Percentiles rank a stretch among this genome's conserved stretches.
Conservation (phyloP, 306 rosid species). For the Prinsepia uniflora region DNA sequence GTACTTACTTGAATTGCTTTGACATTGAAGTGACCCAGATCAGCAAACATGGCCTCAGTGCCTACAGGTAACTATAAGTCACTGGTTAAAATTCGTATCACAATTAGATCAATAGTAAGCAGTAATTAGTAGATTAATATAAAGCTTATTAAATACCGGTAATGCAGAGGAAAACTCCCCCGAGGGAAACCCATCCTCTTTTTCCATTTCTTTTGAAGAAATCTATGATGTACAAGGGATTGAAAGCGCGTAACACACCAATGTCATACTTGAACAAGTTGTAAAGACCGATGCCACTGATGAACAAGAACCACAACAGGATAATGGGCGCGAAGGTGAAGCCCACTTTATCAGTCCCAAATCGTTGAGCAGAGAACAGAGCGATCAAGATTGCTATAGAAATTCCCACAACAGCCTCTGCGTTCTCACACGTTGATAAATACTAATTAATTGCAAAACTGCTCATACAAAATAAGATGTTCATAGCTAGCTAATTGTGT, state of each 20-base stretch:
- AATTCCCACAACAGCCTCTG: conserved; percentile 53
- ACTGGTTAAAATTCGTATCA: background rate
- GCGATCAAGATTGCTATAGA: conserved; percentile 42
- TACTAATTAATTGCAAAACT: background rate
- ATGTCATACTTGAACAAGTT: conserved; percentile 50
- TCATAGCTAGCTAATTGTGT: too few species aligned
- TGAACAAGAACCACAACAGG: conserved; percentile 47
- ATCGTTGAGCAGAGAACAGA: conserved; percentile 42
- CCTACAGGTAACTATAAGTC: conserved; percentile 28
- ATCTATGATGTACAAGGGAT: conserved; percentile 41
- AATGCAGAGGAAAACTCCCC: conserved; percentile 55
- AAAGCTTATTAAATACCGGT: conserved; percentile 29
- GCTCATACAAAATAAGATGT: background rate
- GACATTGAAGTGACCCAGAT: conserved; percentile 79
- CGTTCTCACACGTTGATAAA: background rate
- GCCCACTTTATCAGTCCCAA: conserved; percentile 69
- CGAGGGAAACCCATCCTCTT: conserved; percentile 56
- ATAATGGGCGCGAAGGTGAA: conserved; percentile 50
- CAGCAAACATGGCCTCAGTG: conserved; percentile 94
- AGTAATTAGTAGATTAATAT: background rate
- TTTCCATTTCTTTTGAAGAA: conserved; percentile 51
- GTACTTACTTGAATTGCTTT: conserved; percentile 63
- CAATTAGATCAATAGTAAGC: background rate
- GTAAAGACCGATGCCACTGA: conserved; percentile 52
- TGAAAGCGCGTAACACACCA: conserved; percentile 48